Evolutionary conservation across 2,329 filamentous ascomycete genomes (phyloP).

Genomic region (Colletotrichum theobromicola): DNA sequence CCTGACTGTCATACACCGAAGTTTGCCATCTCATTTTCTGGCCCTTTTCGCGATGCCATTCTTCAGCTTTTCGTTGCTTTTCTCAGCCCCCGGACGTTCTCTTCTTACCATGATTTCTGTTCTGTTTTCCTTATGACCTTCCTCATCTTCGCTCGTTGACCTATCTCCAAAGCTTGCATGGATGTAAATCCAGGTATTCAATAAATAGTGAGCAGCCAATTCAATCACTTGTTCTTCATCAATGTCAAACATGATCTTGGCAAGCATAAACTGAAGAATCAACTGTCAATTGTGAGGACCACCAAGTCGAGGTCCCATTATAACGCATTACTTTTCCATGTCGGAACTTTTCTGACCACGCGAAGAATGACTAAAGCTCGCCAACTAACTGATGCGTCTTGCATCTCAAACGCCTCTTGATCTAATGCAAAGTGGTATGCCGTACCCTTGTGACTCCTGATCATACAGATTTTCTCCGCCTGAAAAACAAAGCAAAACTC

Average conservation of each 20-base stretch:
- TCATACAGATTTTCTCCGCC: background rate
- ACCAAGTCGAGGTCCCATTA: background rate
- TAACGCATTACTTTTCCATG: background rate
- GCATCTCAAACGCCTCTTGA: conserved; percentile 11
- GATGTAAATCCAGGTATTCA: background rate
- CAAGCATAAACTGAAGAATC: background rate
- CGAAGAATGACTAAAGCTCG: background rate
- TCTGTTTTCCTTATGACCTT: background rate
- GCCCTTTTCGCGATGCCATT: background rate
- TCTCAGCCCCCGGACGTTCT: background rate
- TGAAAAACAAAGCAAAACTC: background rate
- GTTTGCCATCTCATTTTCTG: too few relatives aligned
- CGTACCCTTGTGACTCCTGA: background rate
- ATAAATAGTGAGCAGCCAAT: background rate
- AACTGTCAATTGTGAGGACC: background rate
- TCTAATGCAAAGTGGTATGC: conserved; percentile 22
- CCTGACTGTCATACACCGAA: rapidly evolving
- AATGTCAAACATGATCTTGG: background rate
- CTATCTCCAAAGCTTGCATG: background rate
- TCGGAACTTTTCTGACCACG: background rate
- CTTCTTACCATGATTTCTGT: too few relatives aligned
- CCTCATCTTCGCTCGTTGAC: background rate
- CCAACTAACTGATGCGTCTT: background rate
- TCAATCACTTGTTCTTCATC: background rate
- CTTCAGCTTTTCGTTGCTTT: background rate